These are phyloP conservation scores for Botrytis deweyae DNA, from an alignment of 2,329 filamentous ascomycete genomes.

Conservation along the genomic window DNA sequence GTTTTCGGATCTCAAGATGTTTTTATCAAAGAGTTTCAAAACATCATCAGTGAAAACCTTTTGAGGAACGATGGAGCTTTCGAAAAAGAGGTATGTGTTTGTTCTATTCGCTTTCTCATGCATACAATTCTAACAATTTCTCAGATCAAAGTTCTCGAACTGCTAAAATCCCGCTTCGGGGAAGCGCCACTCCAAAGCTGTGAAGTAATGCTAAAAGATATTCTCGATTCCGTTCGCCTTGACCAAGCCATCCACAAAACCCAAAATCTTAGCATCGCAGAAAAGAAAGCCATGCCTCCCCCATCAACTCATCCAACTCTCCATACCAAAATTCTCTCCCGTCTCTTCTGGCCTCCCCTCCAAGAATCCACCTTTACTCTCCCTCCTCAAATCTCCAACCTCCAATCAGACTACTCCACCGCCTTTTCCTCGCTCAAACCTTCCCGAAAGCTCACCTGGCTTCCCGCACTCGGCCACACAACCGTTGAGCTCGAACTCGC, in stretches of 20 bases:
- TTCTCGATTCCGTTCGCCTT: conserved; percentile 76
- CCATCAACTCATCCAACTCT: conserved; percentile 45
- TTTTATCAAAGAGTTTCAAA: conserved; percentile 93
- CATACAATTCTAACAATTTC: conserved; percentile 19
- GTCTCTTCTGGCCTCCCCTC: conserved; percentile 89
- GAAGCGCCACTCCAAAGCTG: conserved; percentile 84
- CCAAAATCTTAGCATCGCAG: conserved; percentile 42
- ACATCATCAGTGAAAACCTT: conserved; percentile 81
- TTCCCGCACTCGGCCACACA: conserved; percentile 77
- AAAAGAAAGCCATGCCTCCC: conserved; percentile 37
- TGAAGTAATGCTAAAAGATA: conserved; percentile 96
- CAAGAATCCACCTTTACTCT: conserved; percentile 67
- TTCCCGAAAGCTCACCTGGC: conserved; percentile 84
- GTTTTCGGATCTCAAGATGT: conserved; percentile 86
- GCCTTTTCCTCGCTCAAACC: conserved; percentile 80
- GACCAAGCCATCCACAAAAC: conserved; percentile 64
- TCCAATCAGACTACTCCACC: conserved; percentile 69
- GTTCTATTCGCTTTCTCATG: conserved; percentile 9
- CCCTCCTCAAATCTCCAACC: conserved; percentile 55
- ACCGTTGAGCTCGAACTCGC: conserved; percentile 78
- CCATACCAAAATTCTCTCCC: conserved; percentile 83
- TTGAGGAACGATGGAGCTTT: conserved; percentile 66
- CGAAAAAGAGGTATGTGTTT: conserved; percentile 59
- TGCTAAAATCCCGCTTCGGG: conserved; percentile 86
- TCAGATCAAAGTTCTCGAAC: conserved; percentile 72